phyloP scores from a whole-genome alignment of 495 filamentous ascomycete genomes.

The Hypoxylon intermedium region DNA sequence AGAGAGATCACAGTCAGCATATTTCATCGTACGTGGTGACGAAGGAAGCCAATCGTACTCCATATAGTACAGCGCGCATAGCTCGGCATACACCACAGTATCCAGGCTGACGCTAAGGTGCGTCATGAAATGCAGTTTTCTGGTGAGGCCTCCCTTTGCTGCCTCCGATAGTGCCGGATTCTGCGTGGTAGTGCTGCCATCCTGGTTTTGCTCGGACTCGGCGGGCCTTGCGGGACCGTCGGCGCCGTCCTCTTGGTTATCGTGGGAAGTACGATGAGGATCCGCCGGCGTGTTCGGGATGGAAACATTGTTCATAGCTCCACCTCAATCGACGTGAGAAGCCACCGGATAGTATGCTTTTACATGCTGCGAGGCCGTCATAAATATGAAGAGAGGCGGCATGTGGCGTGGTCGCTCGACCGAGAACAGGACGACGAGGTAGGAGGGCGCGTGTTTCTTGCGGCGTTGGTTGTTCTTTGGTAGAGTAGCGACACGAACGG shows the following conservation, averaged over 20 bases:
- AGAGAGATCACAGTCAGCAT: conserved; percentile 19
- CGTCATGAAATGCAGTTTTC: conserved; percentile 70
- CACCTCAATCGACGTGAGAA: conserved; percentile 51
- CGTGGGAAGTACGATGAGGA: conserved; percentile 46
- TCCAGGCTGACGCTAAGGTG: conserved; percentile 76
- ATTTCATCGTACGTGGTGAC: not conserved
- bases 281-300: conserved; percentile 62
- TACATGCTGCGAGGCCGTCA: conserved; percentile 44
- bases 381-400: conserved; percentile 15
- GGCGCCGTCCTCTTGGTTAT: conserved; percentile 40
- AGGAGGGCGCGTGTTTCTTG: conserved; percentile 10
- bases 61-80: conserved; percentile 87
- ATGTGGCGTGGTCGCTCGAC: conserved; percentile 15
- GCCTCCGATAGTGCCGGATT: conserved; percentile 36
- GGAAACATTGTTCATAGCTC: conserved; percentile 73
- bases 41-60: conserved; percentile 65
- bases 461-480: conserved; percentile 23
- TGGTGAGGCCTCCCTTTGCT: conserved; percentile 55
- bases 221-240: conserved; percentile 38
- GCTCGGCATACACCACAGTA: conserved; percentile 78
- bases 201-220: conserved; percentile 28
- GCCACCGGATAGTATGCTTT: conserved; percentile 35
- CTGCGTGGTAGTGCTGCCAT: conserved; percentile 25
- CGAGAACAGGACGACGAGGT: conserved; percentile 14
- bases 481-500: conserved; percentile 18